phyloP scores from a whole-genome alignment of 2,329 filamentous ascomycete genomes.

The Alternaria sp. region DNA sequence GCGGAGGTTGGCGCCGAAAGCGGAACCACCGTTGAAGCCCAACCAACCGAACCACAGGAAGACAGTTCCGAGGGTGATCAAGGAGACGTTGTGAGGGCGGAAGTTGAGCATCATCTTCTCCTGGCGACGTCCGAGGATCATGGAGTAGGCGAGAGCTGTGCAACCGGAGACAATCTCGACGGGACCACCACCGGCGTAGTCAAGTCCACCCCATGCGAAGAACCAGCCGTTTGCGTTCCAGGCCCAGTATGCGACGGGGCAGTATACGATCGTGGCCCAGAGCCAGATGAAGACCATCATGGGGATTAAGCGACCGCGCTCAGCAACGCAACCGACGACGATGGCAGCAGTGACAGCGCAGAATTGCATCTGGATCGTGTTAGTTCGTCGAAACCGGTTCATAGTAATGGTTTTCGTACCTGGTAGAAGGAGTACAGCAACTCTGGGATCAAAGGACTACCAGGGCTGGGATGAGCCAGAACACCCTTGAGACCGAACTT shows the following conservation, averaged over 20 bases:
- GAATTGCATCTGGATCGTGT: constrained; percentile 82
- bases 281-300: constrained; percentile 95
- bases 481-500: constrained; percentile 90
- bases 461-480: constrained; percentile 81
- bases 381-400: constrained; percentile 6
- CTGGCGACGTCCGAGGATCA: constrained; percentile 93
- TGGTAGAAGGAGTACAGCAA: constrained; percentile 95
- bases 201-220: constrained; percentile 86
- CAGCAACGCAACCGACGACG: constrained; percentile 87
- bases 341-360: constrained; percentile 91
- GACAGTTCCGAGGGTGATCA: constrained; percentile 93
- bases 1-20: constrained; percentile 92
- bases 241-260: constrained; percentile 93
- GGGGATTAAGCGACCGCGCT: constrained; percentile 89
- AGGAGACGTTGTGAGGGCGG: constrained; percentile 96
- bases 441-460: constrained; percentile 85
- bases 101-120: constrained; percentile 99
- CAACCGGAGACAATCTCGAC: constrained; percentile 96
- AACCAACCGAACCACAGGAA: constrained; percentile 99
- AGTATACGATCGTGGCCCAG: constrained; percentile 98
- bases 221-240: constrained; percentile 97
- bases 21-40: constrained; percentile 96
- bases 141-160: constrained; percentile 92
- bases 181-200: constrained; percentile 95
- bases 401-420: constrained; percentile 55